Base-by-base conservation (phyloP, 2,329 filamentous ascomycete species). In the Kalmusia sp. region DNA sequence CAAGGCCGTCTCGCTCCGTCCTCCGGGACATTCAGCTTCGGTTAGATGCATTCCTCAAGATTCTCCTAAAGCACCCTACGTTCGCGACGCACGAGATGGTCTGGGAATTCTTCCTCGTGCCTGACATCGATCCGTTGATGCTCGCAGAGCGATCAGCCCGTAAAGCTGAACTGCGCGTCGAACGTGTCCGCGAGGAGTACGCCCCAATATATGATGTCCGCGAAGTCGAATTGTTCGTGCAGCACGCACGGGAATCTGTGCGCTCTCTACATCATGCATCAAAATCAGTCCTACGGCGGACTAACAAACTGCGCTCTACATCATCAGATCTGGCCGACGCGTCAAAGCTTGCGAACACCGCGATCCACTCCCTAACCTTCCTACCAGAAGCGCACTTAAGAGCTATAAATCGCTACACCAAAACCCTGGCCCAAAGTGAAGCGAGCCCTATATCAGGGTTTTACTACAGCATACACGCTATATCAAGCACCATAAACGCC, bases 101-200 rank as follows among this genome's bases (percentile, higher is more conserved):
- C 2, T 99, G 95, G 96, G 95, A 99, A 67, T 99, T 99, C 77
- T 96, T 99, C 75, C 83, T 99, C 0, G 93, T 99, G 11, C 95
- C 95, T 1, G 95, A 99, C 63, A 86, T 99, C 44, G 91, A 96
- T 70, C 84, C 91, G 0, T 87, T 92, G 17, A 92, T 93, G 85
- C 93, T 98, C 82, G 89, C 91, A 48, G 89, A 96, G 72, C 86
- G 95, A 44, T 96, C 91, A 58, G 87, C 87, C 50, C 86, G 92
- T 57, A 99, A 99, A 76, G 90, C 92, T 3, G 89, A 93, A 71
- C 86, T 89, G 0, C 84, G 93, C 24, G 80, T 85, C 3, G 95
- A 99, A 69, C 93, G 88, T 51, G 88, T 99, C 28, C 85, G 87
- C 48, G 95, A 99, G 55, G 95, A 99, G 70, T 91, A 91, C 65